A percentile compares a stretch with the other conserved stretches of the same genome.
Evolutionary conservation across 345 rosid genomes (phyloP).

Genomic region (Arabis alpina): DNA sequence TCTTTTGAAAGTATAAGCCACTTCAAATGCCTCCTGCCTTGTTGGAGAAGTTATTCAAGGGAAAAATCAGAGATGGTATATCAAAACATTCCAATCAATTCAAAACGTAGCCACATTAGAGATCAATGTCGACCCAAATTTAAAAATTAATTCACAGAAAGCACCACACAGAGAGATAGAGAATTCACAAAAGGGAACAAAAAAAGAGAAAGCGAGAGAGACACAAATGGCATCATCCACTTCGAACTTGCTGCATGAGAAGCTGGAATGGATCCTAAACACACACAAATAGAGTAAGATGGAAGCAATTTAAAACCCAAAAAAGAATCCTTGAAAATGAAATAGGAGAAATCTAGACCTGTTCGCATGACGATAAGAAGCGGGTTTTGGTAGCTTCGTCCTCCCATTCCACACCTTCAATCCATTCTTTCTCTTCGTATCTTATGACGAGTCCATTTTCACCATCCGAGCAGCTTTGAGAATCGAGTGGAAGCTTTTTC

Average conservation of each 20-base stretch:
- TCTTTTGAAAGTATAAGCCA: too few species aligned
- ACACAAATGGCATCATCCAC: too few species aligned
- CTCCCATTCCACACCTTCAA: constrained; percentile 12
- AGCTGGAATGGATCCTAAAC: too few species aligned
- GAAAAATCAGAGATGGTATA: too few species aligned
- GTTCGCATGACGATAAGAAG: not conserved
- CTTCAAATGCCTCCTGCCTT: too few species aligned
- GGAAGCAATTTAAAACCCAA: not conserved
- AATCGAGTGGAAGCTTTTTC: constrained; percentile 25
- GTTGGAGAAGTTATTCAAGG: too few species aligned
- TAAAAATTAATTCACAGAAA: too few species aligned
- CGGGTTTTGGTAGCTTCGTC: constrained; percentile 26
- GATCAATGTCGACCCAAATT: not conserved
- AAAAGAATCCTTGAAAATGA: not conserved
- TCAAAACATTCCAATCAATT: too few species aligned
- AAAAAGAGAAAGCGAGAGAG: not conserved
- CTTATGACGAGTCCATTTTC: not conserved
- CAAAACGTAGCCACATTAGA: too few species aligned
- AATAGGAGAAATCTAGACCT: not conserved
- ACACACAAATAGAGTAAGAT: not conserved
- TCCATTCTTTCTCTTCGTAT: not conserved
- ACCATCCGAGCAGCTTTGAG: not conserved
- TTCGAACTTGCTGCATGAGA: too few species aligned
- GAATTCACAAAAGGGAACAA: too few species aligned
- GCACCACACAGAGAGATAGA: too few species aligned